Evolutionary conservation across 2,329 filamentous ascomycete genomes (phyloP), one percentile per base, ranked within the genome.

Genomic region (Annulohypoxylon truncatum): DNA sequence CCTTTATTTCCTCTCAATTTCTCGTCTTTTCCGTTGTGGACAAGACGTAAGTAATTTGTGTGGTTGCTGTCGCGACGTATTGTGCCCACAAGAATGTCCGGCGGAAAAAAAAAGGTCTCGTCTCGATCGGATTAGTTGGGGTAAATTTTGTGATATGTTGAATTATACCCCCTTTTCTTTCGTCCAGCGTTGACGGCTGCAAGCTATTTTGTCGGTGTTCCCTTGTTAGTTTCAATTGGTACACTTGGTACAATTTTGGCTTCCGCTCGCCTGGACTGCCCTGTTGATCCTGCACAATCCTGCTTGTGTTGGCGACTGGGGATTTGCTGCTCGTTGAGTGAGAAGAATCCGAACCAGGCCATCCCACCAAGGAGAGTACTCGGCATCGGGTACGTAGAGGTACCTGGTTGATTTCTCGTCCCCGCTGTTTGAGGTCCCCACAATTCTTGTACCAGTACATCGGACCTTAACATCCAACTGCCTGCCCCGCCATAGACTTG

Each of bases 41-140:
- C 42, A 42, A 47, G 38, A 54, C 6, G 13, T 48, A 15, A 8
- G 10, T 42, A 42, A 47, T 47, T 54, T 57, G 33, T 40, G 31
- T 62, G 50, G 64, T 67, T 69, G 61, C 64, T 63, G 26, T 56
- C 59, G 59, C 64, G 56, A 69, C 64, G 53, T 61, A 61, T 58
- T 15, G 55, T 57, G 55, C 31, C 59, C 66, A 66, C 63, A 59
- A 58, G 42, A 62, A 61, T 69, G 63, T 67, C 64, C 67, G 67
- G 55, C 38, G 51, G 60, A 22, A 20, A 48, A 61, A 60, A 42
- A 67, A 58, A 59, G 44, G 26, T 42, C 18, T 42, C 38, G 52
- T 31, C 44, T 64, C 55, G 53, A 59, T 69, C 73, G 74, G 71
- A 76, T 71, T 75, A 76, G 74, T 76, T 77, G 75, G 75, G 75